Percentiles rank a stretch among this genome's conserved stretches.
These are phyloP conservation scores for Mariannaea elegans DNA, from an alignment of 2,329 filamentous ascomycete species.

Conservation along the genomic window DNA sequence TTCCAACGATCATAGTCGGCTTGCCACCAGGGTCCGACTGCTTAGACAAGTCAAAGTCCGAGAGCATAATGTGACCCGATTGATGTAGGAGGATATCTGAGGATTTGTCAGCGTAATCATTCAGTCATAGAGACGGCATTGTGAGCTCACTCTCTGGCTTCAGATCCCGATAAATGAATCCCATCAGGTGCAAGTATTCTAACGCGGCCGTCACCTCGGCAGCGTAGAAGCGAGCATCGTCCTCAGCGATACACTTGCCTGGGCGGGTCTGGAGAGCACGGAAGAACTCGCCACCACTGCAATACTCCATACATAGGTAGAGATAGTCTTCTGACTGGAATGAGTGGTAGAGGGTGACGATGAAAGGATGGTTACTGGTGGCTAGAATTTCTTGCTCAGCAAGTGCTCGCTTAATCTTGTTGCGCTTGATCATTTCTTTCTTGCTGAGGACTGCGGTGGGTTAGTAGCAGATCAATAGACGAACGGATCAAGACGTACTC, in stretches of 20 bases:
- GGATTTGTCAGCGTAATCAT: constrained; percentile 13
- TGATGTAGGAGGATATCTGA: constrained; percentile 96
- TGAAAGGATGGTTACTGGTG: constrained; percentile 98
- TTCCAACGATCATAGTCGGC: constrained; percentile 96
- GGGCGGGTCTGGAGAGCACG: constrained; percentile 93
- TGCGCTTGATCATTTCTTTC: constrained; percentile 99
- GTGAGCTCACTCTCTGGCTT: constrained; percentile 90
- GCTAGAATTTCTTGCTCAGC: constrained; percentile 98
- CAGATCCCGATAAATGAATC: constrained; percentile 97
- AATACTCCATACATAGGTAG: constrained; percentile 99
- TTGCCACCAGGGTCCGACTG: constrained; percentile 96
- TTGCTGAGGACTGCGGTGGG: constrained; percentile 84
- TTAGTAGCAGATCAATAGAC: constrained; percentile 44
- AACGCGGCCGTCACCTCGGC: constrained; percentile 96
- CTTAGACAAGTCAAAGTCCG: constrained; percentile 97
- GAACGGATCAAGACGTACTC: constrained; percentile 63
- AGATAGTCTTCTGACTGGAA: constrained; percentile 99
- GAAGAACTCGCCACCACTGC: constrained; percentile 98
- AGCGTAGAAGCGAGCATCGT: constrained; percentile 96
- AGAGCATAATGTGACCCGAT: constrained; percentile 99
- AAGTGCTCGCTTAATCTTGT: constrained; percentile 98
- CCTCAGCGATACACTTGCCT: constrained; percentile 96
- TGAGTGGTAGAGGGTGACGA: constrained; percentile 97
- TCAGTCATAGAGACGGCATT: background rate
- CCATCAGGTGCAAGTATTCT: constrained; percentile 98